These are phyloP conservation scores for Rhipidocladum racemiflorum DNA, from an alignment of 176 grass and related monocot genomes.

Conservation along the genomic window DNA sequence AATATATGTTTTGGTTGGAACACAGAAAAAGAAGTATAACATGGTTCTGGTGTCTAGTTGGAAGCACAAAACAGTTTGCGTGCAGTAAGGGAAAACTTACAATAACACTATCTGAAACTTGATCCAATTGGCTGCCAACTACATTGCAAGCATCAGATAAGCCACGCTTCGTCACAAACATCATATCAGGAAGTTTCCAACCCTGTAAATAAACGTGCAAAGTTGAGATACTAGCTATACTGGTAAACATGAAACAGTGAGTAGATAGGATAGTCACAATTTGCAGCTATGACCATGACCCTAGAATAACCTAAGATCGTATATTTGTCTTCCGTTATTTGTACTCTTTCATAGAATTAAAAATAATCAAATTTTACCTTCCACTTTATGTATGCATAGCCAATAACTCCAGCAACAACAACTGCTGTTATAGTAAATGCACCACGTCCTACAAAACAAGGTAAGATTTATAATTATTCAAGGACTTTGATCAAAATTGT, in stretches of 20 bases:
- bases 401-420: conserved; percentile 57
- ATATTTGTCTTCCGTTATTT: not conserved
- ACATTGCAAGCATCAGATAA: conserved; percentile 67
- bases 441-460: conserved; percentile 26
- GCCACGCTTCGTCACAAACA: conserved; percentile 81
- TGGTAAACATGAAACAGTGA: not conserved
- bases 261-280: not conserved
- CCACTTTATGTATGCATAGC: conserved; percentile 71
- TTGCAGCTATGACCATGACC: not conserved
- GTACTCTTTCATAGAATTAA: not conserved
- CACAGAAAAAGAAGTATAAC: not conserved
- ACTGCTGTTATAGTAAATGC: conserved; percentile 33
- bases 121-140: conserved; percentile 68
- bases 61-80: not conserved
- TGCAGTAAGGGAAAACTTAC: conserved; percentile 41
- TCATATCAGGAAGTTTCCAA: conserved; percentile 78
- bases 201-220: conserved; percentile 41
- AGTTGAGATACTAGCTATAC: conserved; percentile 1
- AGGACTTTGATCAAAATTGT: not conserved
- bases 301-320: not conserved
- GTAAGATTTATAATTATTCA: not conserved
- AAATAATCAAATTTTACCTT: conserved; percentile 49
- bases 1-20: not conserved
- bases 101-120: conserved; percentile 64
- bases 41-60: not conserved